A percentile compares a stretch with the other conserved stretches of the same genome.
These are phyloP conservation scores for Lactarius psammicola DNA, from an alignment of 768 basidiomycete species.

Conservation along the genomic window DNA sequence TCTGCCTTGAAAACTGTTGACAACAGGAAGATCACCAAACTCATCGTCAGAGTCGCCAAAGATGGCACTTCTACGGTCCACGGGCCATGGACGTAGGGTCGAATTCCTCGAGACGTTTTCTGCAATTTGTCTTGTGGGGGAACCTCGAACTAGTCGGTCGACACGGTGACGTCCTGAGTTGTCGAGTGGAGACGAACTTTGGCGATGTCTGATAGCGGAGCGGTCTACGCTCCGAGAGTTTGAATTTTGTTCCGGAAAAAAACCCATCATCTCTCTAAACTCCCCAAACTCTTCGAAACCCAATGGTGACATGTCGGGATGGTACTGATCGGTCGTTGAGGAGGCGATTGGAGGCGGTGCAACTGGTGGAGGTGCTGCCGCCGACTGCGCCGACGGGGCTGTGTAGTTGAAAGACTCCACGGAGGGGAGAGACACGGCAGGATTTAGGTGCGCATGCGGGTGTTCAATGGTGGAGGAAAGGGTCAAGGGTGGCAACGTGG, in stretches of 20 bases:
- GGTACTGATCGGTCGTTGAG: slow-evolving; percentile 12
- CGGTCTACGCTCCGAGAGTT: slow-evolving; percentile 10
- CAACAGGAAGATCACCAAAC: slow-evolving; percentile 13
- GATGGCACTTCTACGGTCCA: slow-evolving; percentile 2
- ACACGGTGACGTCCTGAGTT: slow-evolving; percentile 12
- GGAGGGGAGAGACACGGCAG: slow-evolving; percentile 18
- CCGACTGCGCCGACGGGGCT: neutral
- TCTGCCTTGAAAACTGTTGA: slow-evolving; percentile 9
- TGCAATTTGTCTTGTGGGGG: slow-evolving; percentile 2
- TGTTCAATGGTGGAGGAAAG: slow-evolving; percentile 22
- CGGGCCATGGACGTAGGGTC: slow-evolving; percentile 8
- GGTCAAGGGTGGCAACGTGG: slow-evolving; percentile 27
- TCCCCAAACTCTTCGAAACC: slow-evolving; percentile 21
- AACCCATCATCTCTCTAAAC: slow-evolving; percentile 20
- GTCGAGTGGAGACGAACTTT: slow-evolving; percentile 12
- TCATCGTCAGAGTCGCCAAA: slow-evolving; percentile 21
- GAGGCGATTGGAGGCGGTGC: slow-evolving; percentile 7
- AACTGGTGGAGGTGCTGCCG: slow-evolving; percentile 4
- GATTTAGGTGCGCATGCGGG: slow-evolving; percentile 6
- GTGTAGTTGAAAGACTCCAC: slow-evolving; percentile 16
- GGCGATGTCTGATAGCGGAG: slow-evolving; percentile 13
- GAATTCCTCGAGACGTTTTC: slow-evolving; percentile 16
- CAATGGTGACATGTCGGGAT: slow-evolving; percentile 10
- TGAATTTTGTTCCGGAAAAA: slow-evolving; percentile 14
- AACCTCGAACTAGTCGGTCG: slow-evolving; percentile 13